Evolutionary conservation across 1,139 yeast species (phyloP).

Genomic region (Geotrichum reessii): DNA sequence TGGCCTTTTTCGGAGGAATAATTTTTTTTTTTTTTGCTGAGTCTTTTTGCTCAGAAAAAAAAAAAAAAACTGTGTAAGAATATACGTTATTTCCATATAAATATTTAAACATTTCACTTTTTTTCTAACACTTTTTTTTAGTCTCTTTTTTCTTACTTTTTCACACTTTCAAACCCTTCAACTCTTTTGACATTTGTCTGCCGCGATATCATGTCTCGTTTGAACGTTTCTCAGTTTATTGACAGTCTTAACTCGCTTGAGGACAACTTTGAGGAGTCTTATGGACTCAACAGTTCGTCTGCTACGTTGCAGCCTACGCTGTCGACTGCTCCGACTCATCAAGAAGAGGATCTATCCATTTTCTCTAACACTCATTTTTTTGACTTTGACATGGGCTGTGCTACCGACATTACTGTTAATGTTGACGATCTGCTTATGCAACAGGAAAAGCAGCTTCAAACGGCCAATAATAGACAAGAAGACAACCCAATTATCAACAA

Average conservation of each 20-base stretch:
- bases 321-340: background rate
- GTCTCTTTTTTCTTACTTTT: background rate
- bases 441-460: constrained; percentile 37
- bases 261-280: constrained; percentile 21
- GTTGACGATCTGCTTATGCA: constrained; percentile 39
- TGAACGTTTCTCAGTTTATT: constrained; percentile 32
- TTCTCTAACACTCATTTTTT: constrained; percentile 42
- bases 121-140: background rate
- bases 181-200: background rate
- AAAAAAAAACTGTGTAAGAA: background rate
- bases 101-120: background rate
- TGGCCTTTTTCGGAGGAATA: background rate
- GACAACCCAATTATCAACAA: background rate
- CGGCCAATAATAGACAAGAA: constrained; percentile 5
- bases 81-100: background rate
- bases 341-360: constrained; percentile 38
- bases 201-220: constrained; percentile 18
- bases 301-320: constrained; percentile 3
- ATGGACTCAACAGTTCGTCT: background rate
- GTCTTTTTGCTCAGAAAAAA: background rate
- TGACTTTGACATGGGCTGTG: constrained; percentile 41
- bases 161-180: background rate
- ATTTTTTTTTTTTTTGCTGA: background rate
- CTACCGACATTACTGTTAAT: constrained; percentile 39
- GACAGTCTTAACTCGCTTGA: constrained; percentile 34